Evolutionary conservation across 2,329 filamentous ascomycete species (phyloP).

Genomic region (Epichloe sylvatica): DNA sequence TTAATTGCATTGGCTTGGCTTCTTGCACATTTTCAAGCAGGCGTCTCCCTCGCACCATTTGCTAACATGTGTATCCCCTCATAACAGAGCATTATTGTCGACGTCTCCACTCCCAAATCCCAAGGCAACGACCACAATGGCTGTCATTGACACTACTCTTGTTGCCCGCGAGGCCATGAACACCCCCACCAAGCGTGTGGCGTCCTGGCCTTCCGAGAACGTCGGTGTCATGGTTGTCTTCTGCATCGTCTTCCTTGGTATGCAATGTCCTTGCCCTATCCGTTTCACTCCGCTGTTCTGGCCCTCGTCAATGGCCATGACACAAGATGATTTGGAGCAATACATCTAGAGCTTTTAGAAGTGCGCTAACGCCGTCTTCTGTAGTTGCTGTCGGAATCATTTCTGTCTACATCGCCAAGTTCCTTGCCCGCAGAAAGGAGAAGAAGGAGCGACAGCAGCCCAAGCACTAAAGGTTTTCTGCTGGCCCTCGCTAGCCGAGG

Average conservation of each 20-base stretch:
- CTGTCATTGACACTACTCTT: conserved; percentile 23
- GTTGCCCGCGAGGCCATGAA: conserved; percentile 20
- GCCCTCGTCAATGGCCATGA: not conserved
- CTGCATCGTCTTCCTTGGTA: conserved; percentile 28
- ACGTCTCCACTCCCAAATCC: not conserved
- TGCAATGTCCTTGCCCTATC: conserved; percentile 5
- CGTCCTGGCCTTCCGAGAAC: conserved; percentile 23
- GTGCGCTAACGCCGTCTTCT: conserved; percentile 5
- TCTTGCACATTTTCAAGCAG: not conserved
- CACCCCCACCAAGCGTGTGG: conserved; percentile 28
- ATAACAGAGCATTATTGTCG: not conserved
- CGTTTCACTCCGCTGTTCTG: not conserved
- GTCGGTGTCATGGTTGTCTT: conserved; percentile 30
- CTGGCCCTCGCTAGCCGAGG: not conserved
- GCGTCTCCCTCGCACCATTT: not conserved
- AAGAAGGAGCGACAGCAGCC: conserved; percentile 20
- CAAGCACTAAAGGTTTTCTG: conserved; percentile 9
- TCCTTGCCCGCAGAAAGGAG: conserved; percentile 11
- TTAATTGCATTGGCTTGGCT: not conserved
- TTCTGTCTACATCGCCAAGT: conserved; percentile 19
- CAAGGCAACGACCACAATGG: conserved; percentile 22
- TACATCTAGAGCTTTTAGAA: not conserved
- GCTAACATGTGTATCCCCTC: not conserved
- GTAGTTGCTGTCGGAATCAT: conserved; percentile 21
- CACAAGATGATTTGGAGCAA: not conserved